These are phyloP conservation scores for Phytophthora foliorum DNA, from an alignment of 352 stramenopile genomes.

Conservation along the genomic window DNA sequence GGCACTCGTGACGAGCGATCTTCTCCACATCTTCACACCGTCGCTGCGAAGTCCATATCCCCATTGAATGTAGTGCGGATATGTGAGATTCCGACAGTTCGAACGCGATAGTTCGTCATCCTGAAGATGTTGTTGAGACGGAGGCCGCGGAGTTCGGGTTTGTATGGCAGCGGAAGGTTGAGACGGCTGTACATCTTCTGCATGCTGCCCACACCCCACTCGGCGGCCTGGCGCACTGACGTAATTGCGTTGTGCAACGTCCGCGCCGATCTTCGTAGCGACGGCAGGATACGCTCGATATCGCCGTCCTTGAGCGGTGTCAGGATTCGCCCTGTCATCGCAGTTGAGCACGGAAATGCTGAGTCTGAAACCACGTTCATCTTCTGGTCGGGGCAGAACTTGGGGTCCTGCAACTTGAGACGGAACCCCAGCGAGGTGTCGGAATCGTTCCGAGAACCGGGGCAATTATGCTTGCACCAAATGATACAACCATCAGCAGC, in stretches of 20 bases:
- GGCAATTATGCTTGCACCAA: conserved; percentile 1
- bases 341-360: background rate
- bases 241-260: conserved; percentile 11
- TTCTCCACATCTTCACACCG: background rate
- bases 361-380: conserved; percentile 9
- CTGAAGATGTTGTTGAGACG: conserved; percentile 1
- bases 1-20: background rate
- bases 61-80: conserved; percentile 1
- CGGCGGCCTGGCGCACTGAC: background rate
- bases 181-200: conserved; percentile 2
- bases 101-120: conserved; percentile 12
- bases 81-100: conserved; percentile 15
- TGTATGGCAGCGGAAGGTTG: background rate
- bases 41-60: background rate
- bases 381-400: background rate
- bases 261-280: background rate
- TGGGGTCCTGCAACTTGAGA: background rate
- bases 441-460: background rate
- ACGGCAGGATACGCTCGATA: background rate
- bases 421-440: background rate
- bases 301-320: conserved; percentile 3
- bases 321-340: background rate
- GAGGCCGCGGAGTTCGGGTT: background rate
- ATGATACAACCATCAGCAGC: background rate
- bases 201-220: conserved; percentile 8